Evolutionary conservation across 306 rosid species (phyloP).

Genomic region (Dalbergia oliveri): DNA sequence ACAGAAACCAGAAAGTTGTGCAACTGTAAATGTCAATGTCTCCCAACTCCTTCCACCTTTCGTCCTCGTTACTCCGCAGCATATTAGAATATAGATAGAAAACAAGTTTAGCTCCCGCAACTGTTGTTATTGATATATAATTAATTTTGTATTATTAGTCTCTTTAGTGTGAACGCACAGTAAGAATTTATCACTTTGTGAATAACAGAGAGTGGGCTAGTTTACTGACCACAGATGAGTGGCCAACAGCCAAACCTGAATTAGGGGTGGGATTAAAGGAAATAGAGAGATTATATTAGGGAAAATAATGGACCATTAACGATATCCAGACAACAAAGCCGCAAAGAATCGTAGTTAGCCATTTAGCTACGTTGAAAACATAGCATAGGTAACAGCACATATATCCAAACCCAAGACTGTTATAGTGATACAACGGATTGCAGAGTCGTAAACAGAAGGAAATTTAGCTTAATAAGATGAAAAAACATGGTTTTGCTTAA

Average conservation of each 20-base stretch:
- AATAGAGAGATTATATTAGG: constrained; percentile 45
- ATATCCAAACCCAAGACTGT: too few species aligned
- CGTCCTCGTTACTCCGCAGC: neutral
- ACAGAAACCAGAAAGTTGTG: constrained; percentile 63
- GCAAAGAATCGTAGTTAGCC: constrained; percentile 61
- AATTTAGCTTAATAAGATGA: too few species aligned
- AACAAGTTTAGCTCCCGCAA: neutral
- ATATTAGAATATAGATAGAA: too few species aligned
- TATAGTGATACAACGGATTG: too few species aligned
- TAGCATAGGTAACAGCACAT: too few species aligned
- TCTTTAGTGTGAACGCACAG: too few species aligned
- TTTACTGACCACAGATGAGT: constrained; percentile 53
- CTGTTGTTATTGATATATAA: constrained; percentile 9
- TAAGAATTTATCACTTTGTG: neutral
- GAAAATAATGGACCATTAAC: constrained; percentile 56
- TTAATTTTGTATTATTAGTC: too few species aligned
- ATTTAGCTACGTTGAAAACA: too few species aligned
- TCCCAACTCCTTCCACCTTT: constrained; percentile 42
- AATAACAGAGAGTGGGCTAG: neutral
- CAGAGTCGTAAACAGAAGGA: too few species aligned
- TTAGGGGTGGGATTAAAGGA: constrained; percentile 53
- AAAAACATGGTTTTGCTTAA: too few species aligned
- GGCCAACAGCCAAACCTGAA: constrained; percentile 84
- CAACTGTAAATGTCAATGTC: constrained; percentile 55
- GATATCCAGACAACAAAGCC: constrained; percentile 63